Evolutionary conservation across 345 rosid species (phyloP), one percentile per base, ranked within the genome.

Genomic region (Aquilaria malaccensis): DNA sequence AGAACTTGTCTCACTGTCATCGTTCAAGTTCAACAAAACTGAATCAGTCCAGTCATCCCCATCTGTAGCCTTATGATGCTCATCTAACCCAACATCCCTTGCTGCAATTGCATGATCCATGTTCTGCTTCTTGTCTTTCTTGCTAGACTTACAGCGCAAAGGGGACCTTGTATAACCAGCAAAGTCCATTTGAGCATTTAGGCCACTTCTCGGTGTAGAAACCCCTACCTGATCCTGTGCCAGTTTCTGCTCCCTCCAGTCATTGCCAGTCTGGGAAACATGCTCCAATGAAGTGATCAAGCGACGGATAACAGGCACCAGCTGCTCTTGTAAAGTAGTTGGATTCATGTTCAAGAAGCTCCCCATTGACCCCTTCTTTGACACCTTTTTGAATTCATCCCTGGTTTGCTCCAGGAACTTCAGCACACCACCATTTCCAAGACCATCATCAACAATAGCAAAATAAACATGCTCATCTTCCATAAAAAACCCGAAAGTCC

Each of bases 381-480:
- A 71, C 2, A 79, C 78, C 58, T 76, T 91, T 71, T 73, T 83
- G 54, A 86, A 91, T 41, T 84, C 94, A 59, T 88, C 95, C 74
- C 83, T 86, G 37, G 88, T 52, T 50, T 76, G 81, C 71, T 82
- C 84, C 22, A 91, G 79, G 63, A 91, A 88, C 70, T 64, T 67
- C 37, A 91, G 85, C 13, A 83, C 70, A 2, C 83, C 75, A 6
- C 32, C 65, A 45, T 70, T 86, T 57, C 85, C 77, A 33, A 83
- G 73, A 50, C 78, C 80, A 59, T 84, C 77, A 51, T 81, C 87
- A 61, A 81, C 89, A 63, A 91, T 83, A 11, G 87, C 63, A 46
- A 91, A 86, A 74, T 81, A 86, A 56, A 83, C 77, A 74, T 67
- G 80, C 72, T 85, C 86, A 60, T 86, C 91, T 69, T 86, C 91